A percentile compares a stretch with the other conserved stretches of the same genome.
Conservation (phyloP, 192 early-diverging fungal genomes). For the Phycomyces nitens region DNA sequence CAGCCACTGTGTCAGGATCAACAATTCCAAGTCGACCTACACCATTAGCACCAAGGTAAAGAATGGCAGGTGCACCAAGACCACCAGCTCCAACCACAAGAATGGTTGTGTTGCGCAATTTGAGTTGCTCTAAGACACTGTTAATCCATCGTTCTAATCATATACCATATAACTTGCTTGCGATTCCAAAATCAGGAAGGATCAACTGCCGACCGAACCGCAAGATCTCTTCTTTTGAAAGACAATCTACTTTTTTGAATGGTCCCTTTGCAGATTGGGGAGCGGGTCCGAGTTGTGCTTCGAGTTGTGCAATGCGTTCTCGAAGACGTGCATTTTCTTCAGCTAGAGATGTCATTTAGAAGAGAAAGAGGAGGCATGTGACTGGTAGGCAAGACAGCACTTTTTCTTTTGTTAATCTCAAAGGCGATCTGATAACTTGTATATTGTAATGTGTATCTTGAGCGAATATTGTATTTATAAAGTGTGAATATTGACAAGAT, state of each 20-base stretch:
- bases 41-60: conserved; percentile 89
- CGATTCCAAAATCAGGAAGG: conserved; percentile 68
- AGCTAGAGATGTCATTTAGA: background rate
- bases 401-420: no score
- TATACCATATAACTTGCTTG: conserved; percentile 41
- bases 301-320: conserved; percentile 10
- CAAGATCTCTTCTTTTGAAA: conserved; percentile 70
- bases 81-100: conserved; percentile 94
- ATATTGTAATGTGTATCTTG: no score
- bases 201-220: conserved; percentile 87
- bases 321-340: conserved; percentile 13
- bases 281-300: conserved; percentile 1
- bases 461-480: no score
- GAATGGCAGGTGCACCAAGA: conserved; percentile 79
- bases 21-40: conserved; percentile 86
- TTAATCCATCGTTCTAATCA: background rate
- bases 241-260: conserved; percentile 26
- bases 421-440: no score
- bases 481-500: no score
- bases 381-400: background rate
- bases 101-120: conserved; percentile 68
- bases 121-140: conserved; percentile 61
- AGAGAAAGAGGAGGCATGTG: background rate
- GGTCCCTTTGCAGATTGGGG: background rate
- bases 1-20: conserved; percentile 90